A percentile compares a stretch with the other conserved stretches of the same genome.
Conservation (phyloP, 805 yeast species). For the Saccharomycopsis fibuligera region DNA sequence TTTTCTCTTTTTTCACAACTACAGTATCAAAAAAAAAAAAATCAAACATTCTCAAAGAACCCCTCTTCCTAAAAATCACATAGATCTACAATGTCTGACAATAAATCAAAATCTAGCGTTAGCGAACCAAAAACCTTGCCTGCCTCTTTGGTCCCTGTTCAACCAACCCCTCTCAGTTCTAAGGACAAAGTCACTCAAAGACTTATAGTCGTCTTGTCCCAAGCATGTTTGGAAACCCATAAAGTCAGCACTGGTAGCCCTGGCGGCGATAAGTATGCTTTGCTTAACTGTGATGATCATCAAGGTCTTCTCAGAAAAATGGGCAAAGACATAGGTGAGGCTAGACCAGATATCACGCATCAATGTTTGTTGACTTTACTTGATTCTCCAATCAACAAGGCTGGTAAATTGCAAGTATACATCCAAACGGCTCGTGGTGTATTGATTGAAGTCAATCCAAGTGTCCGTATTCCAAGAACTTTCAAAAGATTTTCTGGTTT, state of each 20-base stretch:
- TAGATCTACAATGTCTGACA: not conserved
- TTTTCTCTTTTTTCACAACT: not conserved
- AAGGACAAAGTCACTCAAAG: slow-evolving; percentile 83
- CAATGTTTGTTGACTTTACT: slow-evolving; percentile 90
- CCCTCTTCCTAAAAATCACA: not conserved
- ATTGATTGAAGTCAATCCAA: slow-evolving; percentile 90
- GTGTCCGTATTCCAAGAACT: slow-evolving; percentile 96
- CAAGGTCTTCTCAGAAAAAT: slow-evolving; percentile 91
- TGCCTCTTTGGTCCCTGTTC: slow-evolving; percentile 81
- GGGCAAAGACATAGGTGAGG: slow-evolving; percentile 97
- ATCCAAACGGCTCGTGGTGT: slow-evolving; percentile 95
- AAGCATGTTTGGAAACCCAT: slow-evolving; percentile 93
- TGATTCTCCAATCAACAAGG: slow-evolving; percentile 97
- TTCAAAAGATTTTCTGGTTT: slow-evolving; percentile 96
- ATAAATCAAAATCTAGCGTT: not conserved
- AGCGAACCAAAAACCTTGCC: slow-evolving; percentile 32
- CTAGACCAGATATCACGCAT: slow-evolving; percentile 98
- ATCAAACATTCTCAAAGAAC: not conserved
- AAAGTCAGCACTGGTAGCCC: slow-evolving; percentile 75
- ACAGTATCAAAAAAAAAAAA: not conserved
- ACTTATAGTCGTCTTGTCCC: slow-evolving; percentile 88
- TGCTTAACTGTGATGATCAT: slow-evolving; percentile 96
- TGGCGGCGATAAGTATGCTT: slow-evolving; percentile 85
- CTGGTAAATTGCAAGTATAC: slow-evolving; percentile 93
- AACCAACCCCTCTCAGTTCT: slow-evolving; percentile 75